Base-by-base conservation (phyloP, 257 asterid genomes). In the Lantana camara region DNA sequence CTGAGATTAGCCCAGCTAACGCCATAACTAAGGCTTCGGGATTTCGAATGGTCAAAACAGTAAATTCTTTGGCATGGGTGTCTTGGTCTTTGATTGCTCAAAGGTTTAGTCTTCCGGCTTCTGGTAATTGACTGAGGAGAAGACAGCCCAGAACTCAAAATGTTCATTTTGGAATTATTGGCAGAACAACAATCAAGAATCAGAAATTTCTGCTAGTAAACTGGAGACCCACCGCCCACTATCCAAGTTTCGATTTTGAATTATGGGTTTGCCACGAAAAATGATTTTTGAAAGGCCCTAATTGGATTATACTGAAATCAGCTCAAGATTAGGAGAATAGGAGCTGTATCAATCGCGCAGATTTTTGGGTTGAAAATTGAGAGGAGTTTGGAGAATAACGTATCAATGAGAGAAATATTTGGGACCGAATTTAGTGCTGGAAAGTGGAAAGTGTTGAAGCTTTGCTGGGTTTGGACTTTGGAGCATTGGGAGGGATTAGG, bases 131-230 rank as follows among this genome's bases (percentile, higher is more conserved):
- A 73, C 51, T 47, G 78, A 41, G 76, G 74, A 67, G 67, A 45
- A n/a, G 68, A 66, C 57, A 67, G 14, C 76, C 75, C 79, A 46
- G 59, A 63, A 58, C 47, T 77, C 72, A 74, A 48, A 16, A 68
- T 71, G 62, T 62, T 71, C 93, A 89, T 89, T 64, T 66, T 56
- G 15, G 32, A 14, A 14, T 9, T 9, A 21, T 58, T 48, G 52
- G 40, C 38, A 4, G 30, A 59, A 34, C 47, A 32, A 30, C 32
- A 60, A 63, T 13, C 1, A 60, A 70, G 71, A 62, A 59, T 4
- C 37, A 32, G 65, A 67, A 71, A 11, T 48, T 66, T 63, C 46
- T 44, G 57, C 50, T 67, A 52, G 17, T 1, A 17, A 52, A 53
- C n/a, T n/a, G n/a, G n/a, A n/a, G n/a, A n/a, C 46, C 14, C 19